phyloP scores from a whole-genome alignment of 352 stramenopile genomes.

The Globisporangium lucens region DNA sequence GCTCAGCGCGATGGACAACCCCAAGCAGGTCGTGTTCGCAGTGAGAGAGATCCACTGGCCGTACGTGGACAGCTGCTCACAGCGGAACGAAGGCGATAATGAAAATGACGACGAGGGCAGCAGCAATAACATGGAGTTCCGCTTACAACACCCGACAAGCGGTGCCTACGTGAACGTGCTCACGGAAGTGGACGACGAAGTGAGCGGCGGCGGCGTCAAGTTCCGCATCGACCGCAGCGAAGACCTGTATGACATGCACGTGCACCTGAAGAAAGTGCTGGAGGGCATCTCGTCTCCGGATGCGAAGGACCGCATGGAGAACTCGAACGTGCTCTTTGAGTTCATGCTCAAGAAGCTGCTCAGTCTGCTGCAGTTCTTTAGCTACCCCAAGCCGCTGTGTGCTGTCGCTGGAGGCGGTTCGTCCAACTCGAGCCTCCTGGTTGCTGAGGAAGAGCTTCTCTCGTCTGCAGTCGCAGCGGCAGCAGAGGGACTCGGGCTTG shows the following conservation, averaged over 20 bases:
- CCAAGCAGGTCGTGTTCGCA: conserved; percentile 63
- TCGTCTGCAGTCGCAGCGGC: background rate
- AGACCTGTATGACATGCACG: conserved; percentile 60
- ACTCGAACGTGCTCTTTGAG: conserved; percentile 82
- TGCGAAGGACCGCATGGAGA: conserved; percentile 68
- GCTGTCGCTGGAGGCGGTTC: background rate
- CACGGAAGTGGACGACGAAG: conserved; percentile 65
- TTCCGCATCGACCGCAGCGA: conserved; percentile 66
- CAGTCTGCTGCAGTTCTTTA: conserved; percentile 65
- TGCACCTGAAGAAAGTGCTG: conserved; percentile 62
- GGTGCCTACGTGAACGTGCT: conserved; percentile 55
- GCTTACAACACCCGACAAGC: conserved; percentile 25
- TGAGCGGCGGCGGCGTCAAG: conserved; percentile 56
- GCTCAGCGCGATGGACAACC: conserved; percentile 34
- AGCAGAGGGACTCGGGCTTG: conserved; percentile 3
- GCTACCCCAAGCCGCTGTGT: conserved; percentile 56
- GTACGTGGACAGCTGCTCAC: conserved; percentile 37
- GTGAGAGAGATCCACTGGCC: conserved; percentile 79
- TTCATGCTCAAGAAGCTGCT: conserved; percentile 69
- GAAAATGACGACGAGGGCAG: background rate
- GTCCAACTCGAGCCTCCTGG: background rate
- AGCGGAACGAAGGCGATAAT: conserved; percentile 11
- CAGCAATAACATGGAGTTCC: background rate
- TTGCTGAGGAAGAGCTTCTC: conserved; percentile 2
- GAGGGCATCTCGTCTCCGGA: conserved; percentile 65